Conservation (phyloP, 805 yeast genomes). For the Candida piceae region DNA sequence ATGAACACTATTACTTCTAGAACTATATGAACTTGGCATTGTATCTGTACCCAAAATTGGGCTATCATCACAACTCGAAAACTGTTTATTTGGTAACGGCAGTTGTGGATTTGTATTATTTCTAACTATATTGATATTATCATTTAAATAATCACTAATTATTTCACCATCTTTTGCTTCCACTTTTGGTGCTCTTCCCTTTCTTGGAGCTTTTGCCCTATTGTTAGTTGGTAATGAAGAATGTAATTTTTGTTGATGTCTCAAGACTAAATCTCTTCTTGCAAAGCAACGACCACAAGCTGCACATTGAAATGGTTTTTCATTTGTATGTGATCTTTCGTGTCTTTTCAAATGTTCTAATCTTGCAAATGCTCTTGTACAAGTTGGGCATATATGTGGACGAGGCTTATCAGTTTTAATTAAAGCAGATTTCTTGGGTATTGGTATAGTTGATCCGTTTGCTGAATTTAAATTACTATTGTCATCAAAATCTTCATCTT, state of each 20-base stretch:
- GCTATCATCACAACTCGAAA: conserved; percentile 3
- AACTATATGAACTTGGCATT: conserved; percentile 8
- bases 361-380: conserved; percentile 94
- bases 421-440: conserved; percentile 78
- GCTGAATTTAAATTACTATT: background rate
- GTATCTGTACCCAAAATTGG: conserved; percentile 10
- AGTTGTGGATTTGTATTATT: conserved; percentile 49
- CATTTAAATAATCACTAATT: conserved; percentile 35
- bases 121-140: conserved; percentile 46
- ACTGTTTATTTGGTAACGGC: conserved; percentile 29
- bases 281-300: conserved; percentile 97
- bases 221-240: conserved; percentile 41
- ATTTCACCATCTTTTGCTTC: conserved; percentile 28
- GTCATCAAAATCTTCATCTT: conserved; percentile 1
- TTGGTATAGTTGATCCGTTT: conserved; percentile 39
- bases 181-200: conserved; percentile 21
- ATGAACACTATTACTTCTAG: conserved; percentile 11
- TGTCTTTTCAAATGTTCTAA: conserved; percentile 92
- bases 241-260: conserved; percentile 95
- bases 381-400: conserved; percentile 84
- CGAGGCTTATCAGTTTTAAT: conserved; percentile 91
- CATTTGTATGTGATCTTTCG: conserved; percentile 91
- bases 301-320: conserved; percentile 93
- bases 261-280: conserved; percentile 75
- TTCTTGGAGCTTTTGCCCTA: conserved; percentile 29